Conservation (phyloP, 148 eudicot genomes). For the Tetragonia tetragonoides region DNA sequence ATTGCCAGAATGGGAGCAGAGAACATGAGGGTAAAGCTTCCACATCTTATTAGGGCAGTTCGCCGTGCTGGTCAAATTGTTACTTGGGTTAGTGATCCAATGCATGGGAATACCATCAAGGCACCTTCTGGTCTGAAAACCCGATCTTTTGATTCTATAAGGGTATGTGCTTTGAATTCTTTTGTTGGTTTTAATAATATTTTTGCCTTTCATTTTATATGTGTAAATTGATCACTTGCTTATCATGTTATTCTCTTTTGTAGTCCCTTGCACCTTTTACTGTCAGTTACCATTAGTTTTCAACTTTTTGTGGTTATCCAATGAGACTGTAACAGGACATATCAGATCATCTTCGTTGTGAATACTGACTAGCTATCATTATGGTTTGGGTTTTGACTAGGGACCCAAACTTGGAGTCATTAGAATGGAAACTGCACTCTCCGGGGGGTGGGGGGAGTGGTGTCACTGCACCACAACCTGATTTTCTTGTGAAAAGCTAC, state of each 20-base stretch:
- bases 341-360: too few species aligned
- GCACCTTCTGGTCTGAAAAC: constrained; percentile 80
- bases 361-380: too few species aligned
- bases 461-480: too few species aligned
- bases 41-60: constrained; percentile 64
- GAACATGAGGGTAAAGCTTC: constrained; percentile 73
- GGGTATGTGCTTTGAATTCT: constrained; percentile 38
- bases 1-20: constrained; percentile 77
- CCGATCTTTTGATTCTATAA: constrained; percentile 62
- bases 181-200: too few species aligned
- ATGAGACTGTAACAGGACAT: not conserved
- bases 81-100: constrained; percentile 71
- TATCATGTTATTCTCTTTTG: not conserved
- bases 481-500: too few species aligned
- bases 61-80: constrained; percentile 69
- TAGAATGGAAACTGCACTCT: too few species aligned
- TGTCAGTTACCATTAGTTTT: not conserved
- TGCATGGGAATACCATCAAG: constrained; percentile 74
- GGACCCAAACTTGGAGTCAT: too few species aligned
- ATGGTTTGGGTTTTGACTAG: too few species aligned
- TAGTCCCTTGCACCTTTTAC: not conserved
- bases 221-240: not conserved
- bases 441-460: too few species aligned
- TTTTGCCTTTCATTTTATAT: not conserved
- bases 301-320: not conserved